Base-by-base conservation (phyloP, 768 basidiomycete genomes). In the Tubosaeta sp. region DNA sequence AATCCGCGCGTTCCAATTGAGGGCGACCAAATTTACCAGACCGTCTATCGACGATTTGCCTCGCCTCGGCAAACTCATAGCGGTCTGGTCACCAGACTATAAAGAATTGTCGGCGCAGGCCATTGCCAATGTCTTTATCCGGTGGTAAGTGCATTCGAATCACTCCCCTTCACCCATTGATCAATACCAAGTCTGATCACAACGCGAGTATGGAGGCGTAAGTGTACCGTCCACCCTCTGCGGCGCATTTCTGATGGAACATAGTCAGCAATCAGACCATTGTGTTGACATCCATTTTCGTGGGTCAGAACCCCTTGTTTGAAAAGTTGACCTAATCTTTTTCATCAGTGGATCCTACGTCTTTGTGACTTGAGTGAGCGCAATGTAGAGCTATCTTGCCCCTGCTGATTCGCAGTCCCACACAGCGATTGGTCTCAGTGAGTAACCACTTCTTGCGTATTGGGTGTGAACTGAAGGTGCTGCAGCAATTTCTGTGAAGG, bases 81-180 rank as follows among this genome's bases (percentile, higher is more conserved):
- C 22, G 22, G 22, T 22, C 22, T 22, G 22, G 22, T 22, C 22
- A 22, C 22, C 22, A 22, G 22, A 22, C 22, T 22, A 22, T n/a
- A n/a, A n/a, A n/a, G n/a, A n/a, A n/a, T n/a, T n/a, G n/a, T n/a
- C n/a, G n/a, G n/a, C n/a, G n/a, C n/a, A 83, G 82, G 71, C 74
- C 0, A 46, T 78, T 37, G 74, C 75, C 12, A 74, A 82, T 57
- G 79, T 78, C 55, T 65, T 79, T 39, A 75, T 83, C 35, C 76
- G 79, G 39, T 63, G 65, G 73, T 72, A 56, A 38, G 52, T 14
- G 5, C 29, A 12, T 16, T n/a, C 12, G 27, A 29, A 13, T 12
- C n/a, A 16, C 4, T 5, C 12, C 16, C 42, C 3, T 26, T 7
- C 7, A 1, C 3, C n/a, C 9, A 6, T 43, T 43, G 22, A 43